Percentiles rank a stretch among this genome's conserved stretches.
Conservation (phyloP, 2,329 filamentous ascomycete species). For the Ilyonectria mors-panacis region DNA sequence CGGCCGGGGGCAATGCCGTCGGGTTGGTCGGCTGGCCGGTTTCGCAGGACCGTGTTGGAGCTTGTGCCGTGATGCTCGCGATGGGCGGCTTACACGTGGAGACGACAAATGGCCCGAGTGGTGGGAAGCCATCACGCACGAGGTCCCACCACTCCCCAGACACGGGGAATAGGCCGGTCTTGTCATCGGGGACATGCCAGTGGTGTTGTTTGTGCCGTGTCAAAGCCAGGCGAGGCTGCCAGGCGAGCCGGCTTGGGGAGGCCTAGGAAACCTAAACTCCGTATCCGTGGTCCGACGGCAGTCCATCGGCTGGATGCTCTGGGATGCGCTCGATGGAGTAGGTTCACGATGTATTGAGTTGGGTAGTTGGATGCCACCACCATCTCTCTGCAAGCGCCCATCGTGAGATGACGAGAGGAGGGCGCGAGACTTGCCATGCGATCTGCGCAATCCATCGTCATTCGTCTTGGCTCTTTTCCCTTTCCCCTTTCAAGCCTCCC, state of each 20-base stretch:
- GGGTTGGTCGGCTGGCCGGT: conserved; percentile 7
- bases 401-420: background rate
- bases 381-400: background rate
- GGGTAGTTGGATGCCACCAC: background rate
- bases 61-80: background rate
- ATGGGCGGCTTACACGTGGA: conserved; percentile 28
- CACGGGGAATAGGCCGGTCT: conserved; percentile 13
- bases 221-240: background rate
- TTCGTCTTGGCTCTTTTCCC: background rate
- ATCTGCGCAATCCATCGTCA: conserved; percentile 10
- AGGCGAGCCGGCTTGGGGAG: background rate
- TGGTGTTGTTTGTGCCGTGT: background rate
- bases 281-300: background rate
- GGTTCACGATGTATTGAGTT: background rate
- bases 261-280: conserved; percentile 2
- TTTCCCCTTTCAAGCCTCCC: background rate
- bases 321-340: background rate
- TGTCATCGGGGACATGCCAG: background rate
- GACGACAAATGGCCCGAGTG: conserved; percentile 17
- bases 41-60: background rate
- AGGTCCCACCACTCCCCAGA: background rate
- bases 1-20: conserved; percentile 4
- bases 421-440: conserved; percentile 14
- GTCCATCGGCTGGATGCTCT: background rate
- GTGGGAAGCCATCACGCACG: conserved; percentile 15